Evolutionary conservation across 108 stramenopile species (phyloP), one percentile per base, ranked within the genome.

Genomic region (Schizochytrium sp.): DNA sequence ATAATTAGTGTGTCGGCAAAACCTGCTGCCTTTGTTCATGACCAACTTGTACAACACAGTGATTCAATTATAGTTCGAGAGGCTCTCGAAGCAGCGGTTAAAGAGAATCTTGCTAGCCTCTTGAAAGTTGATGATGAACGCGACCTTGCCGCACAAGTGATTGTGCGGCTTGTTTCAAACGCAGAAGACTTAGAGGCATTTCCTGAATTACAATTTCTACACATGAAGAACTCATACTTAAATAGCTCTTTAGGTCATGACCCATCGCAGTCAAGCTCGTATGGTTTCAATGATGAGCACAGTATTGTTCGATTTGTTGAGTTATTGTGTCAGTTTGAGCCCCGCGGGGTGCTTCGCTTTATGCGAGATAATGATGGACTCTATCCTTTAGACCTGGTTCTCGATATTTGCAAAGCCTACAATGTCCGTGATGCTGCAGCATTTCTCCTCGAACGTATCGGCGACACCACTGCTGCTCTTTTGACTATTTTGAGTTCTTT

Each of bases 291-390:
- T 44, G 64, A 69, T 7, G 76, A 83, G 76, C 38, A 47, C 12
- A 83, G 53, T 40, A 53, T 83, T 2, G 76, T 55, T 10, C 76
- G 76, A 2, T 83, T 55, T 55, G 53, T 83, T 5, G 76, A 83
- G 76, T 53, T 83, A n/a, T 53, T 83, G 15, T 83, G 76, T 42
- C 76, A 40, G 45, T 83, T 83, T 28, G 76, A 83, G 53, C 76
- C 76, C 47, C 50, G 55, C 47, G 50, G 38, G 47, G 76, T 83
- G 17, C 53, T 55, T 5, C 47, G 53, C 76, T 83, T 83, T 53
- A 53, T 83, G 8, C 47, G 76, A 13, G 76, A 83, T n/a, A 83
- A 50, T 5, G 76, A 83, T 28, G 76, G 76, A 53, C 28, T 83
- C 5, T 83, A 19, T 53, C 53, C 76, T n/a, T 53, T 83, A 47